Evolutionary conservation across 805 yeast genomes (phyloP), one percentile per base, ranked within the genome.

Genomic region (Peterozyma toletana): DNA sequence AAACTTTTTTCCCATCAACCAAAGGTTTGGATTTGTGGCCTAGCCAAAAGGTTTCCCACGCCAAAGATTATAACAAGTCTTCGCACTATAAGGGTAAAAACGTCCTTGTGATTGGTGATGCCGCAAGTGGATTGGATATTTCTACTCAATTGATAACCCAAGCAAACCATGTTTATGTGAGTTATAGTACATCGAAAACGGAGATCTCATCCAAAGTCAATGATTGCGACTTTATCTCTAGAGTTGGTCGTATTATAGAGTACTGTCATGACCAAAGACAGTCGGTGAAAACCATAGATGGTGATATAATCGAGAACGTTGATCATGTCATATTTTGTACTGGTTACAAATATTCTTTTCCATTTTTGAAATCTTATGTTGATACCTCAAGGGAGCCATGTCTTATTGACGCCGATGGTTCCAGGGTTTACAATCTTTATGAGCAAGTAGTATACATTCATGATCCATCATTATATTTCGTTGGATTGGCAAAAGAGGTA

Each of bases 61-160:
- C 76, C 11, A 73, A 72, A 46, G 71, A 64, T 53, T 73, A 59
- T 50, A 56, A 67, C 35, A 52, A 51, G 30, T 62, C 63, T 4
- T 48, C 49, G 0, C 50, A 53, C 6, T 73, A 58, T 46, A 59
- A 57, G 42, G 62, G 56, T 36, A 55, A 67, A 47, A 62, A 53
- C 9, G 71, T 71, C 9, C 45, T 63, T 18, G 55, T 63, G 18
- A 48, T 63, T 30, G 68, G 68, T 37, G 60, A 80, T 52, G 78
- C 82, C 10, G 83, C 93, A 2, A 79, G 88, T 30, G 96, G 91
- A 27, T 74, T 78, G 15, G 96, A 88, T 55, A 65, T 83, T 35
- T 73, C 85, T 2, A 68, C 68, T 38, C 86, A 81, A 53, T 52
- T 79, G 16, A 69, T 76, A 3, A 58, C 63, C 2, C 35, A 36